Evolutionary conservation across 1,284 basidiomycete species (phyloP), one percentile per base, ranked within the genome.

Genomic region (Melampsora americana): DNA sequence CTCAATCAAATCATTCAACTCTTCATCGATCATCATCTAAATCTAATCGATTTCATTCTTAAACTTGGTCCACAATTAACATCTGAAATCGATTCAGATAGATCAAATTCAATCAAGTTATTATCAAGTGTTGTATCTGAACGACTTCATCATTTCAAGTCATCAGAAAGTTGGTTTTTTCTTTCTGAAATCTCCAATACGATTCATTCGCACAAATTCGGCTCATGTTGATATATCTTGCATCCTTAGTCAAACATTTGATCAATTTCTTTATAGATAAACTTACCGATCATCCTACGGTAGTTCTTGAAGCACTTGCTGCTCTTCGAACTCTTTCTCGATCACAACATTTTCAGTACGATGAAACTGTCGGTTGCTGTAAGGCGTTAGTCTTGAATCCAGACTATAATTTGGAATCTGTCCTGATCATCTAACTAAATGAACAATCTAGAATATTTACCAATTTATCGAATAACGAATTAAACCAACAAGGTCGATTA

Each of bases 401-500:
- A 42, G 11, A 42, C 11, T 42, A 42, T 16, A 11, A 32, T n/a
- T 16, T 39, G 5, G 2, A 23, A 20, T 66, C 48, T 53, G 35
- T 42, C 50, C 53, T 56, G 53, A 28, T 28, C 16, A 23, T 23
- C 53, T 56, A 28, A 56, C 28, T 56, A 14, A 5, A 7, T 42
- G 4, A 5, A 42, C 4, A 42, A 9, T 44, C 6, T 80, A 95
- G 92, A 23, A 79, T 97, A 12, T 90, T 95, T 79, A 82, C 85
- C 44, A 87, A 92, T 80, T 88, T 97, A 69, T 89, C 88, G 72
- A 93, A 94, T 88, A 89, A 88, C 79, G 87, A 88, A 0, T 86
- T 95, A 50, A 88, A 91, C 0, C 94, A 97, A 82, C 88, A 91
- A 11, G 89, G 90, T 59, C 88, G 95, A 48, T 91, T 91, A 82